Conservation (phyloP, 305 asterid genomes). For the Fraxinus sp. region DNA sequence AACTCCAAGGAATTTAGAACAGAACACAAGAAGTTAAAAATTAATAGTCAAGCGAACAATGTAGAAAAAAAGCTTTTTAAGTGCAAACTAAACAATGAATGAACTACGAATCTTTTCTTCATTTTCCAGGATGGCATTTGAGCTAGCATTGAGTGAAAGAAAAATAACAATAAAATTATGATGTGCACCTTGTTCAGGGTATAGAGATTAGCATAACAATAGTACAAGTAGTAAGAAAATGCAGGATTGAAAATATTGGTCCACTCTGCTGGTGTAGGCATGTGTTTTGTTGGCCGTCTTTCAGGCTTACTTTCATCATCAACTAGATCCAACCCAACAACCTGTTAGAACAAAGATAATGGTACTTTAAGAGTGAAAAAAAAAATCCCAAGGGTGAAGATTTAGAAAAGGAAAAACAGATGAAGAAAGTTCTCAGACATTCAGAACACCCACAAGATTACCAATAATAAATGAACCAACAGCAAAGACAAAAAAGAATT, state of each 20-base stretch:
- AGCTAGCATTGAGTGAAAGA: neutral
- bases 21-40: neutral
- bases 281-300: slow-evolving; percentile 97
- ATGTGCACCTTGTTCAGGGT: slow-evolving; percentile 79
- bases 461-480: neutral
- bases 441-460: neutral
- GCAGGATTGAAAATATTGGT: slow-evolving; percentile 92
- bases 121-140: slow-evolving; percentile 1
- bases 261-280: slow-evolving; percentile 97
- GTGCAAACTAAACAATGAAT: neutral
- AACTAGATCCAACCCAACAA: slow-evolving; percentile 98
- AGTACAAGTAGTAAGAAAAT: slow-evolving; percentile 85
- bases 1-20: neutral
- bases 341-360: slow-evolving; percentile 47
- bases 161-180: neutral
- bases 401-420: neutral
- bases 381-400: neutral
- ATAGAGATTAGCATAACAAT: slow-evolving; percentile 94
- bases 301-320: slow-evolving; percentile 99
- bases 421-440: neutral
- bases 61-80: neutral
- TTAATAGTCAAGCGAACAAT: neutral
- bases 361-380: neutral
- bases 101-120: neutral
- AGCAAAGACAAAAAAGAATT: neutral